Evolutionary conservation across 1,284 basidiomycete genomes (phyloP).

Genomic region (Pseudozyma sp.): DNA sequence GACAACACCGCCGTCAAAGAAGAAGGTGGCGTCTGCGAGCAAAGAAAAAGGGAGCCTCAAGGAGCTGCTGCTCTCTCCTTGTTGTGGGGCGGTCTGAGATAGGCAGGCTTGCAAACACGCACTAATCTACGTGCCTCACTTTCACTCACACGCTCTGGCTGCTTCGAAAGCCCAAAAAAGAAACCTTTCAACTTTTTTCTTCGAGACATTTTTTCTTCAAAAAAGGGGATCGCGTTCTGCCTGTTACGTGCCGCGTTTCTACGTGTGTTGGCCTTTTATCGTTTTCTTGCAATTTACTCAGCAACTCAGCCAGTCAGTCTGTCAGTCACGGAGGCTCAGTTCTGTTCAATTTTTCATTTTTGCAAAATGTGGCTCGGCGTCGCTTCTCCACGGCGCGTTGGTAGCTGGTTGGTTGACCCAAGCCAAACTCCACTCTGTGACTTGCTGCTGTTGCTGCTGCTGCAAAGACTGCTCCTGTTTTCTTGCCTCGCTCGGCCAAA

Average conservation of each 20-base stretch:
- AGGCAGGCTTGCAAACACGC: neutral
- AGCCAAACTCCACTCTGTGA: neutral
- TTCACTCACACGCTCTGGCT: neutral
- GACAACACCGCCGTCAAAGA: no score
- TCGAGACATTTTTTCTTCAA: neutral
- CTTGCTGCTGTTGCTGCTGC: neutral
- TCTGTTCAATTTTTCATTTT: no score
- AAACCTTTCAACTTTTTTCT: neutral
- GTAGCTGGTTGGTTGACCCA: neutral
- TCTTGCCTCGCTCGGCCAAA: neutral
- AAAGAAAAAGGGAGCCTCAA: no score
- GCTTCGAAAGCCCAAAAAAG: neutral
- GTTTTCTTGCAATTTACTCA: neutral
- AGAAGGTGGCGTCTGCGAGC: no score
- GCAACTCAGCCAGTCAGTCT: no score
- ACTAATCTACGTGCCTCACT: neutral
- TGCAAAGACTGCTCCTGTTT: neutral
- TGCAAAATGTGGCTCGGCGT: neutral
- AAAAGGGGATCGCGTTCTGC: neutral
- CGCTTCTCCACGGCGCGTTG: neutral
- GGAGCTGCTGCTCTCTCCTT: no score
- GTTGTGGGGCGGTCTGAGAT: no score
- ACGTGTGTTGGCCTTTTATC: neutral
- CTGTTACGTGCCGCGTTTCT: neutral
- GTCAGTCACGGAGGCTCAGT: no score